A percentile compares a stretch with the other conserved stretches of the same genome.
Evolutionary conservation across 805 yeast species (phyloP).

Genomic region (Candida krabiensis): DNA sequence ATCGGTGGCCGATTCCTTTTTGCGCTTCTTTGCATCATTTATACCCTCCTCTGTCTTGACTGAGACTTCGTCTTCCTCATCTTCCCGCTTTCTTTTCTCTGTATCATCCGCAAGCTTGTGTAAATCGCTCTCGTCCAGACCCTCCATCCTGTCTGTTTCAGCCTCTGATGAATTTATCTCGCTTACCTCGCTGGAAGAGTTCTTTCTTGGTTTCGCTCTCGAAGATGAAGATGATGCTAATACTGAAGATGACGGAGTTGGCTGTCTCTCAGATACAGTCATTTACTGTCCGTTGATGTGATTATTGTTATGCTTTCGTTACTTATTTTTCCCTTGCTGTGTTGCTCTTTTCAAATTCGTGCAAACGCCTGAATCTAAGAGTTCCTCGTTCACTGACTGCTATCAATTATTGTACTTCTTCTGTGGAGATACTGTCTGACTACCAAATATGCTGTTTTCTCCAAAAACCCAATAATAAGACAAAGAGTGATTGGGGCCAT

Average conservation of each 20-base stretch:
- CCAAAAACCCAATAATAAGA: too few species aligned
- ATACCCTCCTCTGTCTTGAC: slow-evolving; percentile 18
- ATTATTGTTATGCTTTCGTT: too few species aligned
- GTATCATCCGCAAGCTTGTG: slow-evolving; percentile 38
- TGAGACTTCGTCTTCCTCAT: slow-evolving; percentile 18
- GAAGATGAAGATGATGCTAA: neutral
- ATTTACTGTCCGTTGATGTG: too few species aligned
- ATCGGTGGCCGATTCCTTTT: slow-evolving; percentile 10
- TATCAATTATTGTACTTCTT: too few species aligned
- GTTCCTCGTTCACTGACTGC: too few species aligned
- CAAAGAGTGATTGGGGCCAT: too few species aligned
- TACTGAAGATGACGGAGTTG: neutral
- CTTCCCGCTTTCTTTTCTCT: slow-evolving; percentile 40
- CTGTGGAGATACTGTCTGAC: too few species aligned
- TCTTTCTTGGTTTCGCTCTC: slow-evolving; percentile 11
- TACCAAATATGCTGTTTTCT: too few species aligned
- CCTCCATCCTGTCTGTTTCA: slow-evolving; percentile 85
- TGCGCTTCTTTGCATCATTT: slow-evolving; percentile 11
- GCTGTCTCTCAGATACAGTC: neutral
- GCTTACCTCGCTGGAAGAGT: slow-evolving; percentile 19
- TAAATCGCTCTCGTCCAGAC: slow-evolving; percentile 52
- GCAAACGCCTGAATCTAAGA: too few species aligned
- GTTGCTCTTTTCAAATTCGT: too few species aligned
- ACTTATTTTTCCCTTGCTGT: too few species aligned
- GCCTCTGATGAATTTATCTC: slow-evolving; percentile 66